Conservation (phyloP, 352 stramenopile genomes). For the Blastocystis sp. region DNA sequence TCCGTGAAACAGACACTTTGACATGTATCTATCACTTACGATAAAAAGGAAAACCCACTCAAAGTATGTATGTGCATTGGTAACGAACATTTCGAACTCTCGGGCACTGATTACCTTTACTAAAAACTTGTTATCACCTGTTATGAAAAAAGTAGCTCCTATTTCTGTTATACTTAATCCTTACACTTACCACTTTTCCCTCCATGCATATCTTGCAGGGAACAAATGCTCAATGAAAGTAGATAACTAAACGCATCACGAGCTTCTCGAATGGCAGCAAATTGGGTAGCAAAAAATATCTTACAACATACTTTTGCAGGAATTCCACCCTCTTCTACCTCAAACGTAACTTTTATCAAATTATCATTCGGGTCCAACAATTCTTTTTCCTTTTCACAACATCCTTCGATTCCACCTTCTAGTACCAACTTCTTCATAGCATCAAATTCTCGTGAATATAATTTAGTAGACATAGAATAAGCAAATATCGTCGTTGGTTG, state of each 20-base stretch:
- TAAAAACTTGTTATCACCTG: conserved; percentile 16
- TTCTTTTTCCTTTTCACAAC: not conserved
- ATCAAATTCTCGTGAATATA: not conserved
- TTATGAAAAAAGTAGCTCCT: conserved; percentile 45
- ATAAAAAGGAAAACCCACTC: not conserved
- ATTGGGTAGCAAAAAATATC: conserved; percentile 46
- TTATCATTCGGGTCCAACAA: conserved; percentile 42
- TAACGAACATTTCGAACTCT: conserved; percentile 57
- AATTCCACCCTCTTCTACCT: not conserved
- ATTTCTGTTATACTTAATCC: not conserved
- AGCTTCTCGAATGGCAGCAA: not conserved
- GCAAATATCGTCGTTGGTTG: conserved; percentile 24
- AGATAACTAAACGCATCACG: conserved; percentile 7
- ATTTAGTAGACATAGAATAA: not conserved
- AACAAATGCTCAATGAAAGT: conserved; percentile 13
- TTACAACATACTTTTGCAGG: not conserved
- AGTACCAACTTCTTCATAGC: conserved; percentile 34
- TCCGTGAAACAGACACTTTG: conserved; percentile 40
- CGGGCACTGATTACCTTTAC: conserved; percentile 16
- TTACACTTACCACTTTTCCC: conserved; percentile 17
- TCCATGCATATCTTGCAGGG: conserved; percentile 22
- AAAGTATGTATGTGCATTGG: conserved; percentile 37
- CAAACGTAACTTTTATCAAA: not conserved
- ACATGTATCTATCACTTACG: not conserved
- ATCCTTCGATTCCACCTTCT: not conserved